Evolutionary conservation across 805 yeast genomes (phyloP).

Genomic region (Metschnikowia lunata): DNA sequence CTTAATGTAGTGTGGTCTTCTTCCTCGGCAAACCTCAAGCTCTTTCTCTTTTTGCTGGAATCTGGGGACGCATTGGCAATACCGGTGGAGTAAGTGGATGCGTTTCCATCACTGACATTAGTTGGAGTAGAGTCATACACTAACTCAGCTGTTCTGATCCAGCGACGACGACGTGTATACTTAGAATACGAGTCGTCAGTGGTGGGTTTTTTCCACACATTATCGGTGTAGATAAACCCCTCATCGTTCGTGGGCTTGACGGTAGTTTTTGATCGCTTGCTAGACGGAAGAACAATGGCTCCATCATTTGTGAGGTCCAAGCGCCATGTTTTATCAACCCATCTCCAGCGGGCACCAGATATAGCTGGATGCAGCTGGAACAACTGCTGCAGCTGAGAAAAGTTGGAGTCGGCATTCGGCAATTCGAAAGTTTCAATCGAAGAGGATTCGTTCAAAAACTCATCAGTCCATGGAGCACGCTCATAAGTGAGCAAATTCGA

Average conservation of each 20-base stretch:
- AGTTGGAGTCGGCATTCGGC: slow-evolving; percentile 58
- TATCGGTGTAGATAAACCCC: slow-evolving; percentile 85
- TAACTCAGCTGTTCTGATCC: slow-evolving; percentile 93
- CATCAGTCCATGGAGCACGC: slow-evolving; percentile 96
- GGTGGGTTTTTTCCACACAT: slow-evolving; percentile 89
- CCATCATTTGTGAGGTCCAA: slow-evolving; percentile 87
- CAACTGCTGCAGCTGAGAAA: slow-evolving; percentile 28
- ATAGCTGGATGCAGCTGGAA: slow-evolving; percentile 27
- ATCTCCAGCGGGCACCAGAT: slow-evolving; percentile 80
- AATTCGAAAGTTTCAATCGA: slow-evolving; percentile 73
- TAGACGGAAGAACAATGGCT: slow-evolving; percentile 63
- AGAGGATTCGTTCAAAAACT: slow-evolving; percentile 80
- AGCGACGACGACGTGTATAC: slow-evolving; percentile 90
- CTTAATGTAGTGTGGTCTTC: slow-evolving; percentile 2
- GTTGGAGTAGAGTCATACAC: slow-evolving; percentile 31
- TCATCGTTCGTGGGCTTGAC: slow-evolving; percentile 77
- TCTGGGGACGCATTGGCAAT: slow-evolving; percentile 3
- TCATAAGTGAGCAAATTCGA: slow-evolving; percentile 86
- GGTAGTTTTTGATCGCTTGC: slow-evolving; percentile 50
- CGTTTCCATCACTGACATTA: slow-evolving; percentile 5
- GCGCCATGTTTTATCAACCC: slow-evolving; percentile 94
- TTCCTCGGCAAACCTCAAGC: slow-evolving; percentile 41
- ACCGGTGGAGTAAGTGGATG: slow-evolving; percentile 4
- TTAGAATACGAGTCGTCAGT: slow-evolving; percentile 85
- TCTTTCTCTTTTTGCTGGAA: slow-evolving; percentile 31